phyloP scores from a whole-genome alignment of 345 rosid species.

The Citrus hindsii region DNA sequence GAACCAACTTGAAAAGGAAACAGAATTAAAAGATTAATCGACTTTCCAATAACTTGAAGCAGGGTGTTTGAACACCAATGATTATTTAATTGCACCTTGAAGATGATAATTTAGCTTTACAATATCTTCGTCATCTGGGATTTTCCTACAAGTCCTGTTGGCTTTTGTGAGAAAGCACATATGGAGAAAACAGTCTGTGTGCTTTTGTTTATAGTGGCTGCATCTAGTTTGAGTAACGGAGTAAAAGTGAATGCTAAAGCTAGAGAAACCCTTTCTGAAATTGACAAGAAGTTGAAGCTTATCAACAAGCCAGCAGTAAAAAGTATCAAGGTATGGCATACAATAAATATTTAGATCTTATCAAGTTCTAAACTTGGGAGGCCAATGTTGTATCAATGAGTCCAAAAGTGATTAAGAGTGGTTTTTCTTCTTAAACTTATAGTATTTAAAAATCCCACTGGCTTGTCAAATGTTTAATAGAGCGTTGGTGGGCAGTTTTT shows the following conservation, averaged over 20 bases:
- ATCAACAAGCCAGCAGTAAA: slow-evolving; percentile 51
- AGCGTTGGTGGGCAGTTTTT: background rate
- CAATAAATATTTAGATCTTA: background rate
- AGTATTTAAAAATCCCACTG: background rate
- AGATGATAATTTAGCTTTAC: background rate
- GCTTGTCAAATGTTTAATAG: background rate
- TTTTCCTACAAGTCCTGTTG: background rate
- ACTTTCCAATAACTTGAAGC: background rate
- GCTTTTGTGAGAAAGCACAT: background rate
- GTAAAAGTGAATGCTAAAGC: slow-evolving; percentile 3
- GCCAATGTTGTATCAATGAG: background rate
- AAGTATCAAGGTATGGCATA: slow-evolving; percentile 26
- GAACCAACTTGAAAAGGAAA: background rate
- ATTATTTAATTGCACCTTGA: background rate
- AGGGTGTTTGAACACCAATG: too few species aligned
- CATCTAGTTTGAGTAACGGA: slow-evolving; percentile 8
- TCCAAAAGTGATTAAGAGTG: background rate
- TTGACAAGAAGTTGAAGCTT: slow-evolving; percentile 32
- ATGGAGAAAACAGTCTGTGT: slow-evolving; percentile 2
- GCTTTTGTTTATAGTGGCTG: slow-evolving; percentile 4
- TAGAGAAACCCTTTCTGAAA: slow-evolving; percentile 7
- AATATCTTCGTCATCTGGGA: background rate
- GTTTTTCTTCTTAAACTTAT: background rate
- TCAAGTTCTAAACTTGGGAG: background rate
- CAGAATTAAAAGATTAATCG: background rate